These are phyloP conservation scores for Globisporangium nagaii DNA, from an alignment of 352 stramenopile species.

Conservation along the genomic window DNA sequence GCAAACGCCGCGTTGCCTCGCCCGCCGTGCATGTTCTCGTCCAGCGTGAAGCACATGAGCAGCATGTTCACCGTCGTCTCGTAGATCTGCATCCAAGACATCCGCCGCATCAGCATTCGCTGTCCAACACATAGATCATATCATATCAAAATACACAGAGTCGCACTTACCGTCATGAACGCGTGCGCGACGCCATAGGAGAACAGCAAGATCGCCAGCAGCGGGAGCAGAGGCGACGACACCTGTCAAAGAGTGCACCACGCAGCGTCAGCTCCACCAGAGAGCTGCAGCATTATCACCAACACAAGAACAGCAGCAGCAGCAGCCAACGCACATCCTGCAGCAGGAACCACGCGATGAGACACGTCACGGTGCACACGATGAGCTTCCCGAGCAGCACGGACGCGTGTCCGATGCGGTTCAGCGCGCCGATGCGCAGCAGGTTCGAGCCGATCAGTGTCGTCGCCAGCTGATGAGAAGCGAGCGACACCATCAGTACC, in stretches of 20 bases:
- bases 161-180: constrained; percentile 64
- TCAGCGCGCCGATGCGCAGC: constrained; percentile 21
- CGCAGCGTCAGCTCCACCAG: too few relatives aligned
- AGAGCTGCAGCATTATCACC: not conserved
- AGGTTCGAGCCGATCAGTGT: constrained; percentile 26
- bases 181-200: constrained; percentile 75
- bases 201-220: constrained; percentile 61
- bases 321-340: constrained; percentile 50
- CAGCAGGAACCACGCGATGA: constrained; percentile 69
- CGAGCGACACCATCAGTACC: too few relatives aligned
- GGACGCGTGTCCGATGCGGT: constrained; percentile 25
- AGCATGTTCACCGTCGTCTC: constrained; percentile 84
- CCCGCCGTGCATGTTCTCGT: constrained; percentile 78
- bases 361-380: constrained; percentile 60
- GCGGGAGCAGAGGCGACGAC: constrained; percentile 55
- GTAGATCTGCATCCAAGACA: constrained; percentile 52
- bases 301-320: too few relatives aligned
- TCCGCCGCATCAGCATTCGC: not conserved
- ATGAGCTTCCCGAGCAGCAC: constrained; percentile 53
- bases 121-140: not conserved
- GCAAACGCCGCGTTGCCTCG: constrained; percentile 64
- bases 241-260: constrained; percentile 19
- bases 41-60: constrained; percentile 81
- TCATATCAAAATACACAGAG: too few relatives aligned
- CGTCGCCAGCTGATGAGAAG: constrained; percentile 8